Conservation (phyloP, 1,139 yeast species). For the Pichia sp. region DNA sequence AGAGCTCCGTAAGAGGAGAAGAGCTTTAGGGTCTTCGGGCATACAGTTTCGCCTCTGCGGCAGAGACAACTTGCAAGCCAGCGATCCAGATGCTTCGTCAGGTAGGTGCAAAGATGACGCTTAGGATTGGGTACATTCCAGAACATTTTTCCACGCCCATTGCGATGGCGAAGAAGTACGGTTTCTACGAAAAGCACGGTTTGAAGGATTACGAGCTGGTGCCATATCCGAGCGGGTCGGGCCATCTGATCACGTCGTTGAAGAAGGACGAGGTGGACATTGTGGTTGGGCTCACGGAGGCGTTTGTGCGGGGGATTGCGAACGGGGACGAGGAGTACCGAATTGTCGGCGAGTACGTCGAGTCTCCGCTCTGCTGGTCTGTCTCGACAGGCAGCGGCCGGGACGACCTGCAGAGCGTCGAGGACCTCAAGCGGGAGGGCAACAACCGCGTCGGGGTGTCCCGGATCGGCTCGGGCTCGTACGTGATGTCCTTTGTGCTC, state of each 20-base stretch:
- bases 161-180: conserved; percentile 61
- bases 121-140: conserved; percentile 78
- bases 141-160: conserved; percentile 90
- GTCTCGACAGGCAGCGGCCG: conserved; percentile 70
- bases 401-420: conserved; percentile 44
- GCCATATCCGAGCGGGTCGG: conserved; percentile 84
- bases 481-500: conserved; percentile 83
- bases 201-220: conserved; percentile 52
- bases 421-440: conserved; percentile 48
- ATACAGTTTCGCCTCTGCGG: no score
- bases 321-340: conserved; percentile 52
- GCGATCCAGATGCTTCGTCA: conserved; percentile 3
- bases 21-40: no score
- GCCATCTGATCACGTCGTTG: conserved; percentile 73
- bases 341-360: conserved; percentile 75
- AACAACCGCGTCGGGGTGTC: conserved; percentile 69
- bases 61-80: no score
- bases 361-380: conserved; percentile 84
- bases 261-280: conserved; percentile 62
- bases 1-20: no score
- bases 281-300: conserved; percentile 88
- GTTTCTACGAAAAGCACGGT: conserved; percentile 45
- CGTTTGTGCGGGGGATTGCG: conserved; percentile 77
- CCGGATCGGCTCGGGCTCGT: conserved; percentile 86
- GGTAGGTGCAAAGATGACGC: conserved; percentile 9